Evolutionary conservation across 495 filamentous ascomycete genomes (phyloP).

Genomic region (Hypoxylon crocopeplum): DNA sequence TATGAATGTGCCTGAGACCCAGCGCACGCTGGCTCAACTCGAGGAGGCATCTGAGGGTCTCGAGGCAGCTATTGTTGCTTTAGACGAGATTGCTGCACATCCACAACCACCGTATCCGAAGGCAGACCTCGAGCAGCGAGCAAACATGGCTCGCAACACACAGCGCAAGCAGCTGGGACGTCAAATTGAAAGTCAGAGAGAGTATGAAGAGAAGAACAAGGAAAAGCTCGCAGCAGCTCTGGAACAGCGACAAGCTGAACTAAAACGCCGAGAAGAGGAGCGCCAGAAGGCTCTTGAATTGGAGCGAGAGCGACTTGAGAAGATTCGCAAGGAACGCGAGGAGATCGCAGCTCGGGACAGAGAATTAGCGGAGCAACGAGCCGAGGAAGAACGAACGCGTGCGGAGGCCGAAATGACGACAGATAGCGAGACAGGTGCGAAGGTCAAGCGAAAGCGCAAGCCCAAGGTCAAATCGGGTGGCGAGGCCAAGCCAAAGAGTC

Average conservation of each 20-base stretch:
- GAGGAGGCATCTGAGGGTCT: constrained; percentile 80
- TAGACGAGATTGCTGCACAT: constrained; percentile 78
- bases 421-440: constrained; percentile 78
- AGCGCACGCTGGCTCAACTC: constrained; percentile 79
- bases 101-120: constrained; percentile 91
- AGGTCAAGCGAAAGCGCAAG: constrained; percentile 74
- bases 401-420: constrained; percentile 75
- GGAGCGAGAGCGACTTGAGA: constrained; percentile 72
- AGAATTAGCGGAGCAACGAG: constrained; percentile 69
- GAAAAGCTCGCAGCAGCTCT: constrained; percentile 79
- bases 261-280: constrained; percentile 74
- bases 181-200: constrained; percentile 79
- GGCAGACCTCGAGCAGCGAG: constrained; percentile 88
- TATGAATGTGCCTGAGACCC: constrained; percentile 73
- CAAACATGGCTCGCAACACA: constrained; percentile 94
- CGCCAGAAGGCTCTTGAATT: constrained; percentile 67
- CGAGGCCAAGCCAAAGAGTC: constrained; percentile 52
- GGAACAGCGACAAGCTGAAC: constrained; percentile 76
- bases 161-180: constrained; percentile 89
- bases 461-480: constrained; percentile 48
- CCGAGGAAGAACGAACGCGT: constrained; percentile 72
- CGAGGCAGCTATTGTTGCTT: constrained; percentile 83
- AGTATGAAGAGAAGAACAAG: constrained; percentile 94
- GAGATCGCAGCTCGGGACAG: constrained; percentile 78
- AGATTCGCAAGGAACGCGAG: constrained; percentile 82